Percentiles rank a stretch among this genome's conserved stretches.
Evolutionary conservation across 176 grass and related monocot genomes (phyloP).

Genomic region (Musa acuminata): DNA sequence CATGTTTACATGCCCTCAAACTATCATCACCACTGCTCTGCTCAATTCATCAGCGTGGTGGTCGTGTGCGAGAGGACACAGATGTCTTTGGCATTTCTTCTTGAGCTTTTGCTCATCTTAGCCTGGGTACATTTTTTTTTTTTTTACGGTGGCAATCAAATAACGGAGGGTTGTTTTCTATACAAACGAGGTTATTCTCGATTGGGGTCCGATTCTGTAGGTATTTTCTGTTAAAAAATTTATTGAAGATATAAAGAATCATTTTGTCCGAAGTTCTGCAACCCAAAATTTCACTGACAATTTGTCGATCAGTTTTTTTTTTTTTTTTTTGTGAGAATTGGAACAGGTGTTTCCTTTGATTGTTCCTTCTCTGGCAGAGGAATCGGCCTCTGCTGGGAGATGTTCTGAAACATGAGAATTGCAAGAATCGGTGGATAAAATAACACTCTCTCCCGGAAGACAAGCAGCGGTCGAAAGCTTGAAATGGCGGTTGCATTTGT

Average conservation of each 20-base stretch:
- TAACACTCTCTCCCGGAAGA: neutral
- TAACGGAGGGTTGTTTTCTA: neutral
- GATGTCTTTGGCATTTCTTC: neutral
- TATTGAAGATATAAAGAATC: neutral
- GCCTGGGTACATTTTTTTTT: neutral
- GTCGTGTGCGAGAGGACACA: neutral
- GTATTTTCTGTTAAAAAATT: neutral
- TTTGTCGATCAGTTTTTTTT: too few relatives aligned
- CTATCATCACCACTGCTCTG: neutral
- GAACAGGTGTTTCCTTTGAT: too few relatives aligned
- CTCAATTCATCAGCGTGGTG: neutral
- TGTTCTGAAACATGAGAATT: neutral
- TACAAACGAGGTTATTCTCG: neutral
- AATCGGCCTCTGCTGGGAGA: neutral
- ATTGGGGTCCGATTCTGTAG: neutral
- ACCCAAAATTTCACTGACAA: neutral
- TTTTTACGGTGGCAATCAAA: neutral
- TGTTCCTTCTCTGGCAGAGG: neutral
- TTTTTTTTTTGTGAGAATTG: too few relatives aligned
- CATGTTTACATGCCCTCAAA: neutral
- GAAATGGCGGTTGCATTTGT: neutral
- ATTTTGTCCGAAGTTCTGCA: neutral
- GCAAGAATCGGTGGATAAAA: neutral
- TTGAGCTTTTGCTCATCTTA: neutral
- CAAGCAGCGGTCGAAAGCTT: neutral